Evolutionary conservation across 2,329 filamentous ascomycete species (phyloP), one percentile per base, ranked within the genome.

Genomic region (Aspergillus nomiae): DNA sequence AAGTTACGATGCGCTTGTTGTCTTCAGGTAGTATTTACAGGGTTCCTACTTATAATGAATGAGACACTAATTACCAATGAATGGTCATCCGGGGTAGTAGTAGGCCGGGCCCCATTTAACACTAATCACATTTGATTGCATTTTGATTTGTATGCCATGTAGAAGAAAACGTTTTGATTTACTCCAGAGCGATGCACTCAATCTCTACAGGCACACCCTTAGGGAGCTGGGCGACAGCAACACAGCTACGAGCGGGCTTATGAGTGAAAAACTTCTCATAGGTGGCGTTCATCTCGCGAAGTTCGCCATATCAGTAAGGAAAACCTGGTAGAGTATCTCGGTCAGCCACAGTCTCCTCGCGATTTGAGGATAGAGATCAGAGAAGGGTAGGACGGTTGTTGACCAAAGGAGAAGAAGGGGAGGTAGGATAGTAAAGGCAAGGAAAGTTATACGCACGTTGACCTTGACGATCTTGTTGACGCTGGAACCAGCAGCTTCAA

Each of bases 271-370:
- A 90, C 77, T 89, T 86, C 73, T 85, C 86, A 73, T 92, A 92
- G 56, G 89, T 85, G 70, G 85, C 84, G 78, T 92, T 93, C 88
- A 92, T 92, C 75, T 89, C 87, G 86, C 89, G 76, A 98, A 98
- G 81, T 95, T 85, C 67, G 85, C 87, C 94, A 98, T 98, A 80
- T 96, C 91, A 57, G 90, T 90, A 65, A 98, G 82, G 85, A 97
- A 98, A 75, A 97, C 90, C 79, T 81, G n/a, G 11, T 19, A 5
- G 12, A 24, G 30, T 16, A 14, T 24, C 11, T 26, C 5, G 8
- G 21, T 55, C 34, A 55, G 51, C 51, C 10, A 24, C n/a, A 38
- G 8, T 19, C 6, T 41, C 7, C 51, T 28, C n/a, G 46, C 19
- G 9, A 26, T n/a, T 32, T 30, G 5, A 51, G 12, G 21, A 16